Evolutionary conservation across 257 asterid species (phyloP), one percentile per base, ranked within the genome.

Genomic region (Ehretia macrophylla): DNA sequence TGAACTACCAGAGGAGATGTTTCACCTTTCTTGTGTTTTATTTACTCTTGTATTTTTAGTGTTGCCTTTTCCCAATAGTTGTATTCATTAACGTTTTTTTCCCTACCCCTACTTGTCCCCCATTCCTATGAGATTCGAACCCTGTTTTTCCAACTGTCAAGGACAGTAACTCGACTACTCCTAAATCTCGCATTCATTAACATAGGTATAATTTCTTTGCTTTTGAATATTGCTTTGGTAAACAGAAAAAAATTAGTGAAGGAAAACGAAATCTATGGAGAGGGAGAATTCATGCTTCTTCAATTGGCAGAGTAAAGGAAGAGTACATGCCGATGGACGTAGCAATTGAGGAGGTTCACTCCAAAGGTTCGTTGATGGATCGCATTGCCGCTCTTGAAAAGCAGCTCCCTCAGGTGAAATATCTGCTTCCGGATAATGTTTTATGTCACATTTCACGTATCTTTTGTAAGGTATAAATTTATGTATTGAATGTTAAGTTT

Each of bases 371-470:
- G 9, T 39, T 68, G 49, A 8, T 61, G 55, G 73, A 68, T 37
- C 68, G 73, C 5, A 61, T 68, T 60, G 58, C 68, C 10, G 61
- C 57, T 18, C 68, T 68, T 14, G 68, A 68, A 61, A 54, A 61
- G 4, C 63, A 68, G 3, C 53, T 68, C 11, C n/a, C 46, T 19
- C 68, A 68, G 68, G 68, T 68, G 12, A 20, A 45, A 27, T 0
- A 18, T 18, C 58, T 1, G 16, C 14, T 56, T n/a, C 11, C 11
- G 3, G 14, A 27, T 6, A 27, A 27, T 27, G 35, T 27, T 27
- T 27, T 27, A 27, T 27, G 35, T 27, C 35, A 39, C 45, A 11
- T 10, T 42, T n/a, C 46, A n/a, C 45, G 32, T 17, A 59, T 17
- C 14, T 18, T 5, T 17, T 56, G 8, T 18, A 2, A 5, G 14